Conservation (phyloP, 176 grass and related monocot species). For the Oryza nivara region DNA sequence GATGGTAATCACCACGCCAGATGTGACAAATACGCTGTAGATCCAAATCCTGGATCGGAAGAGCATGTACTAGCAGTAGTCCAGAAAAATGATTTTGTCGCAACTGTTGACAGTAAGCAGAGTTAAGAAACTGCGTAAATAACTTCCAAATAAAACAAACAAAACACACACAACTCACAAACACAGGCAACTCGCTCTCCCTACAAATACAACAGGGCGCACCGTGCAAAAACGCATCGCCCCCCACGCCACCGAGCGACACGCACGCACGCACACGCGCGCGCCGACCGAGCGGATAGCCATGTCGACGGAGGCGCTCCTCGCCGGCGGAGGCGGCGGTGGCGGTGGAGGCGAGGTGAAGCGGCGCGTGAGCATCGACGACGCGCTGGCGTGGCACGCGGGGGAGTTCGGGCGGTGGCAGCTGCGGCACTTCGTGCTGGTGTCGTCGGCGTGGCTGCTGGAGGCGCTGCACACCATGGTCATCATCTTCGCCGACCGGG, state of each 20-base stretch:
- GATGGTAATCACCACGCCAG: not conserved
- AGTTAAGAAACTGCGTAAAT: not conserved
- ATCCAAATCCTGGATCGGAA: not conserved
- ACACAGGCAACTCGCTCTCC: not conserved
- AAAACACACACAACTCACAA: too few species aligned
- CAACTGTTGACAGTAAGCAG: not conserved
- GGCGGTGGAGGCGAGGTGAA: not conserved
- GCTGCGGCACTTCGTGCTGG: slow-evolving; percentile 87
- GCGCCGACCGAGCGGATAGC: not conserved
- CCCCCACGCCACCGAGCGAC: not conserved
- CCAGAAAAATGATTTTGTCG: too few species aligned
- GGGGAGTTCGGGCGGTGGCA: slow-evolving; percentile 91
- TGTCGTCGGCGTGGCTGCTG: slow-evolving; percentile 79
- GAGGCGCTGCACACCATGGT: slow-evolving; percentile 96
- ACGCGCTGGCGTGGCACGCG: slow-evolving; percentile 61
- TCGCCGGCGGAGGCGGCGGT: not conserved
- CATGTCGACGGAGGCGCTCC: slow-evolving; percentile 51
- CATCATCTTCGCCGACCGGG: slow-evolving; percentile 91
- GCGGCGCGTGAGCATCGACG: slow-evolving; percentile 68
- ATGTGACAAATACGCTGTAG: not conserved
- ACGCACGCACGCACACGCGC: not conserved
- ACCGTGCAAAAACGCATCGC: not conserved
- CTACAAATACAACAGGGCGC: slow-evolving; percentile 26
- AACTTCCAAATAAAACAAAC: not conserved
- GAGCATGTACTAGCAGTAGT: too few species aligned